Base-by-base conservation (phyloP, 148 eudicot genomes). In the Rhododendron simsii region DNA sequence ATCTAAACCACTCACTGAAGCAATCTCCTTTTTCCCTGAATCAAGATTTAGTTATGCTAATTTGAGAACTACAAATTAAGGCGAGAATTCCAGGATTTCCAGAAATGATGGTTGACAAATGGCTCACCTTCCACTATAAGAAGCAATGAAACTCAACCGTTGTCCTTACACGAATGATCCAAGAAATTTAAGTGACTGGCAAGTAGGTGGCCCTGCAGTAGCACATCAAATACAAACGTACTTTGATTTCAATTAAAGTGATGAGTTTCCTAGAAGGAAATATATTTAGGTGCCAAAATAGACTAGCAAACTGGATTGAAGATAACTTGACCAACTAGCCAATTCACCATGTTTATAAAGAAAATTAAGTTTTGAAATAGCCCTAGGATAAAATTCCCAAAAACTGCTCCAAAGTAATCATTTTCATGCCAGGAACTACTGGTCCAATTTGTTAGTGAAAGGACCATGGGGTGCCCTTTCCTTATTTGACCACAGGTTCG, bases 101-200 rank as follows among this genome's bases (percentile, higher is more conserved):
- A 61, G 41, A 78, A 76, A 23, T 82, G 74, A 83, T 26, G 37
- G 30, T 77, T 59, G 55, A 81, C 81, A 45, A 79, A 51, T 55
- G 80, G 41, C 93, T 85, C 83, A 95, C 98, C 99, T 98, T 91
- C 99, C 99, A 87, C 90, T 92, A 71, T 97, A 97, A 75, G 95
- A 92, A 57, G 93, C 96, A 89, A 57, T 89, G 84, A 95, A 89
- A 83, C 93, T 90, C 87, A 97, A 86, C 10, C 90, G 92, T 69
- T 89, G 87, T 51, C 99, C 99, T 93, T 95, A 98, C 26, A 89
- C 88, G 91, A 91, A 87, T 30, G 93, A 91, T 75, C 98, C 98
- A 41, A 82, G 83, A 77, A 97, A 91, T 84, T 88, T 91, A 86
- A 97, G 96, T 50, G 93, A 91, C 63, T 87, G 91, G 90, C 98